Conservation (phyloP, 768 basidiomycete genomes). For the Rhodotorula toruloides region DNA sequence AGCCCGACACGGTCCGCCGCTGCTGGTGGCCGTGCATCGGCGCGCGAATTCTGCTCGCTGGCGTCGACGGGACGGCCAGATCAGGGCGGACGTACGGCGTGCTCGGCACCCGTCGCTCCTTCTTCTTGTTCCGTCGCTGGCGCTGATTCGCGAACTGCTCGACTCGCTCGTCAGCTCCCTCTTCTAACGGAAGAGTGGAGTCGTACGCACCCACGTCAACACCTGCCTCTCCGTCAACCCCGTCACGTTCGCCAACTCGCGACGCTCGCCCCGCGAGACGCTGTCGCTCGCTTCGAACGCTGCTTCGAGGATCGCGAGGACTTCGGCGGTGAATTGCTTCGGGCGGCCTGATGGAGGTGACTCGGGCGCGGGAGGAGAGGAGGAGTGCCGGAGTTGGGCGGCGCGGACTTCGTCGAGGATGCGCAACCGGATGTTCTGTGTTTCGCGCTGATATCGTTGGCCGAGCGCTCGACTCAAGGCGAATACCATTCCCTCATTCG, state of each 20-base stretch:
- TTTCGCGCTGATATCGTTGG: too few species aligned
- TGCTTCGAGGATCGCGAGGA: constrained; percentile 8
- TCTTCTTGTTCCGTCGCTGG: constrained; percentile 13
- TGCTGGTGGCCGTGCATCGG: background rate
- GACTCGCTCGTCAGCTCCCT: background rate
- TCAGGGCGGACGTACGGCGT: constrained; percentile 12
- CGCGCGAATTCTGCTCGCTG: too few species aligned
- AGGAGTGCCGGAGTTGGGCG: constrained; percentile 16
- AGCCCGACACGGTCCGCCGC: constrained; percentile 21
- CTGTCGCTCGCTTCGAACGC: constrained; percentile 10
- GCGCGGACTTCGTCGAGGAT: constrained; percentile 12
- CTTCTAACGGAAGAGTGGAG: background rate
- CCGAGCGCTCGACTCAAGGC: too few species aligned
- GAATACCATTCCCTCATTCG: too few species aligned
- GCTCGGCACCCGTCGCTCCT: too few species aligned
- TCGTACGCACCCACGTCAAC: constrained; percentile 11
- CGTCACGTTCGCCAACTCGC: constrained; percentile 5
- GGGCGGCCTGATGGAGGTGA: background rate
- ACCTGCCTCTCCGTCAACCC: constrained; percentile 24
- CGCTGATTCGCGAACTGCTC: constrained; percentile 28
- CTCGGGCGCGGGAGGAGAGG: background rate
- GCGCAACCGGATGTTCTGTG: too few species aligned
- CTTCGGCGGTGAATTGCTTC: constrained; percentile 13
- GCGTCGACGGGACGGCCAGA: too few species aligned
- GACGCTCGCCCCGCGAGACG: constrained; percentile 9